Base-by-base conservation (phyloP, 257 asterid genomes). In the Perilla frutescens region DNA sequence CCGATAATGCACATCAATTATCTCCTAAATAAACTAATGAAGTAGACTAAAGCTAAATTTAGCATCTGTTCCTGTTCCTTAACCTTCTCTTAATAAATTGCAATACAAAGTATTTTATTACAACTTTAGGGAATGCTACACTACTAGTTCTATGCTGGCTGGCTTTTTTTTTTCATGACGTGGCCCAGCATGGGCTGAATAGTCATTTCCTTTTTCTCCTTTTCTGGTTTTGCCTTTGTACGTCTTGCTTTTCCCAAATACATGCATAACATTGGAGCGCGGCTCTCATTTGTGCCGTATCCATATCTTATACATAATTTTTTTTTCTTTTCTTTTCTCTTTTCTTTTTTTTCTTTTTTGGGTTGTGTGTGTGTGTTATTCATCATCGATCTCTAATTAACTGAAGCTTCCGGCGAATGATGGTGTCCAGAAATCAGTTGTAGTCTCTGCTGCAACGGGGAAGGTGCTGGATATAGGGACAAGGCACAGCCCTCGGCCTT, bases 381-480 rank as follows among this genome's bases (percentile, higher is more conserved):
- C 31, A 0, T 39, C 7, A 5, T 51, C 14, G 77, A 13, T 70
- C 8, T 62, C 37, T 34, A 34, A 13, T 80, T 88, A 89, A 34
- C 82, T 87, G 86, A 89, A 86, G 71, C 84, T 77, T 72, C 86
- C 96, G 13, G 91, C 91, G 6, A 89, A 86, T 60, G 87, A 81
- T 55, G 96, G 98, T 44, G 90, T 86, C 97, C 97, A 91, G 71
- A 89, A 94, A 86, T 94, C 96, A 6, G 96, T 44, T 2, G 87
- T 74, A 20, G 81, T 82, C 83, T 89, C 96, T 3, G 94, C 54
- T 1, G 93, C 88, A 40, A 90, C 90, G 0, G 96, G 94, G 76
- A 87, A 90, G n/a, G 96, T 91, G 84, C 95, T 89, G 3, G 96
- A 82, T 58, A 90, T 81, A 9, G 97, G 98, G 58, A 91, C 96